Percentiles rank a stretch among this genome's conserved stretches.
phyloP scores from a whole-genome alignment of 108 stramenopile species.

The Nitzschia sp. region DNA sequence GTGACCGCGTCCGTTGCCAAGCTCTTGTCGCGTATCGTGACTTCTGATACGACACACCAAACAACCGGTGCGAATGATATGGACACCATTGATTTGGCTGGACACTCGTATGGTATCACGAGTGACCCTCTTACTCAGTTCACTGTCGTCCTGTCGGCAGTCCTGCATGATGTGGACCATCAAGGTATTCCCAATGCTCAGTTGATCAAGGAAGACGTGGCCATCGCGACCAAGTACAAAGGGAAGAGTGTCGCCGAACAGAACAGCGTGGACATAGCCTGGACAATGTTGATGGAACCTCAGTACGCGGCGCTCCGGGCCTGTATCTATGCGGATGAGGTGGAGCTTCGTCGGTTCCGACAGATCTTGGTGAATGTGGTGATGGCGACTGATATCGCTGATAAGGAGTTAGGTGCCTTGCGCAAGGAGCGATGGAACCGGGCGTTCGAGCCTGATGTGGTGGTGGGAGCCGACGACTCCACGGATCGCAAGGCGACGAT shows the following conservation, averaged over 20 bases:
- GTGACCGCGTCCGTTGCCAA: conserved; percentile 34
- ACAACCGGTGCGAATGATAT: neutral
- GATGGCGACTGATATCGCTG: conserved; percentile 45
- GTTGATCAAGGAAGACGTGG: conserved; percentile 19
- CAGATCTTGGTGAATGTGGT: conserved; percentile 52
- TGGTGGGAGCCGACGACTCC: neutral
- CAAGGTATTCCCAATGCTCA: conserved; percentile 26
- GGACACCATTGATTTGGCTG: conserved; percentile 3
- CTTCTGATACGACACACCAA: neutral
- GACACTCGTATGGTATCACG: conserved; percentile 17
- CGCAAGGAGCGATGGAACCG: neutral
- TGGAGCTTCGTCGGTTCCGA: conserved; percentile 42
- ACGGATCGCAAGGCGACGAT: neutral
- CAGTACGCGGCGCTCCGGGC: conserved; percentile 23
- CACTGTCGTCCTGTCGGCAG: conserved; percentile 53
- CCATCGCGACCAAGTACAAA: conserved; percentile 48
- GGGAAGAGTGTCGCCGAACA: conserved; percentile 52
- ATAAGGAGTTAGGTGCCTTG: conserved; percentile 15
- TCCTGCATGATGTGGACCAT: conserved; percentile 55
- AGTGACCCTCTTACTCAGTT: conserved; percentile 44
- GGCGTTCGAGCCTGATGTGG: neutral
- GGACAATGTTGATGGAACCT: conserved; percentile 31
- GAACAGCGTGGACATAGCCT: conserved; percentile 45
- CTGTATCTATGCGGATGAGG: conserved; percentile 24
- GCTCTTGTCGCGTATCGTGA: conserved; percentile 37